phyloP scores from a whole-genome alignment of 2,329 filamentous ascomycete species.

The Ceratocystis eucalypticola region DNA sequence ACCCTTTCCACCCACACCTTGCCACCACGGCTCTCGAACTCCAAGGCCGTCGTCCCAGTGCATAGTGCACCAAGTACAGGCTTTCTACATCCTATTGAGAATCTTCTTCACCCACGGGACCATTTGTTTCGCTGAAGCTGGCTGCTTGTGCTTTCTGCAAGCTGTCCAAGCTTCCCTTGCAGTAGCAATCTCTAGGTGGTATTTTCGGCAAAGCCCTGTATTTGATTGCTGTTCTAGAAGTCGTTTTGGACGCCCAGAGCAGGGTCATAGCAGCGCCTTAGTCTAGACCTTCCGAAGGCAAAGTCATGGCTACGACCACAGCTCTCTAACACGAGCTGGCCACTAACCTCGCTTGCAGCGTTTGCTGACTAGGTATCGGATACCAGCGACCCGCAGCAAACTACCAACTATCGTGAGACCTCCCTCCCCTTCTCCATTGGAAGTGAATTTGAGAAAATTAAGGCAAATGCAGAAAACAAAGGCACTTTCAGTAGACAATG shows the following conservation, averaged over 20 bases:
- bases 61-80: not conserved
- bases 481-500: not conserved
- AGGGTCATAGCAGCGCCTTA: slow-evolving; percentile 1
- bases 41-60: not conserved
- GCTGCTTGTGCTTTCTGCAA: slow-evolving; percentile 4
- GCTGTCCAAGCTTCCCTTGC: slow-evolving; percentile 1
- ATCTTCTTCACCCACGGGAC: no score
- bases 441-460: not conserved
- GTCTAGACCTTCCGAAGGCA: not conserved
- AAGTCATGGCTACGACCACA: not conserved
- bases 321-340: not conserved
- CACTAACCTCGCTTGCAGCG: not conserved
- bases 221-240: not conserved
- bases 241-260: not conserved
- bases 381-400: not conserved
- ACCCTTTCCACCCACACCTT: no score
- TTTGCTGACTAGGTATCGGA: not conserved
- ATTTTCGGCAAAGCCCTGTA: slow-evolving; percentile 8
- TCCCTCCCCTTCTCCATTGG: not conserved
- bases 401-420: not conserved
- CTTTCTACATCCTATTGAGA: not conserved
- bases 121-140: not conserved
- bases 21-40: not conserved
- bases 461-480: not conserved
- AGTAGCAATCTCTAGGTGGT: not conserved